phyloP scores from a whole-genome alignment of 1,284 basidiomycete genomes.

The Ceratobasidium sp. region DNA sequence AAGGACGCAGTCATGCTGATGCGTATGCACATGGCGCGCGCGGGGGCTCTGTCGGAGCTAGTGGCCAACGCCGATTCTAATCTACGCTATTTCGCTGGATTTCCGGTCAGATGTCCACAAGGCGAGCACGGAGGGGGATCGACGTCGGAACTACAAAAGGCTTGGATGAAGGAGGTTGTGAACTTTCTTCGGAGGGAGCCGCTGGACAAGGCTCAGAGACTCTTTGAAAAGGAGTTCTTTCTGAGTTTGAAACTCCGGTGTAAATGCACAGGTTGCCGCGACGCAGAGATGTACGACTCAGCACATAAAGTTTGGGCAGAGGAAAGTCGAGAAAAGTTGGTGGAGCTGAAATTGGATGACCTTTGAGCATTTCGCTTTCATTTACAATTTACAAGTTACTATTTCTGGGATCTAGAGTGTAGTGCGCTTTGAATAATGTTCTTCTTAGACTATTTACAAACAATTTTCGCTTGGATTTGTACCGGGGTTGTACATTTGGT shows the following conservation, averaged over 20 bases:
- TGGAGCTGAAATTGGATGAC: slow-evolving; percentile 18
- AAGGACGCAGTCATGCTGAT: slow-evolving; percentile 24
- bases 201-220: slow-evolving; percentile 9
- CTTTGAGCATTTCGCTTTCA: slow-evolving; percentile 3
- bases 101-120: slow-evolving; percentile 17
- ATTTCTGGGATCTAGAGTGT: not conserved
- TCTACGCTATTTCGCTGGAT: slow-evolving; percentile 21
- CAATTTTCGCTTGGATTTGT: too few species aligned
- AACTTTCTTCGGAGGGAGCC: slow-evolving; percentile 14
- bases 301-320: slow-evolving; percentile 11
- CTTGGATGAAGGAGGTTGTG: slow-evolving; percentile 30
- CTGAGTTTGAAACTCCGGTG: slow-evolving; percentile 11
- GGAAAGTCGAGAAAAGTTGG: slow-evolving; percentile 1
- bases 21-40: slow-evolving; percentile 39
- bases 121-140: slow-evolving; percentile 12
- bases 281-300: not conserved
- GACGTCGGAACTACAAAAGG: slow-evolving; percentile 21
- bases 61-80: slow-evolving; percentile 14
- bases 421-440: not conserved
- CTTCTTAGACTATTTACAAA: too few species aligned
- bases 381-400: not conserved
- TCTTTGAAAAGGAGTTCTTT: slow-evolving; percentile 18
- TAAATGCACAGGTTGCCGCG: slow-evolving; percentile 12
- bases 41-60: slow-evolving; percentile 16
- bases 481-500: too few species aligned